These are phyloP conservation scores for Waitea zeae DNA, from an alignment of 1,284 basidiomycete species.

Conservation along the genomic window DNA sequence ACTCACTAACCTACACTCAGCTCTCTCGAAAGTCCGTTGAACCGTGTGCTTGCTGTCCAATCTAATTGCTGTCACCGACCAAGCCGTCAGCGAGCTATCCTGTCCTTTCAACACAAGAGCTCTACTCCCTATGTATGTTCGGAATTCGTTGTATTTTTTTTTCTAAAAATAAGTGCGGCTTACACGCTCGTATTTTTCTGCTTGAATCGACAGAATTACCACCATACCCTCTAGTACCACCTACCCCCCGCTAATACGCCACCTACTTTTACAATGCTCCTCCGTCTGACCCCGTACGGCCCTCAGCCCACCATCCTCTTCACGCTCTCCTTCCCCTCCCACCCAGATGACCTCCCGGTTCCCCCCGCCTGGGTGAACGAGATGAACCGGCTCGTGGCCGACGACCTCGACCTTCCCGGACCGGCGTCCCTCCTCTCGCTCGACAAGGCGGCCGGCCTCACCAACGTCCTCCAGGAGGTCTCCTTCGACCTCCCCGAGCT, in stretches of 20 bases:
- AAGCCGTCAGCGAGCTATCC: no score
- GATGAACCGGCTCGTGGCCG: constrained; percentile 26
- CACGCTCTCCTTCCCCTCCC: constrained; percentile 37
- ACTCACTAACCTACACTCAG: no score
- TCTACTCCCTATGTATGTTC: no score
- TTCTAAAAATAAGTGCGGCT: no score
- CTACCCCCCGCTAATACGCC: not conserved
- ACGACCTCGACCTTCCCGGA: constrained; percentile 38
- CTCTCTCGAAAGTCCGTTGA: no score
- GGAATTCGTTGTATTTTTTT: no score
- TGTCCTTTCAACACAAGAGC: no score
- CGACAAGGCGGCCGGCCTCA: constrained; percentile 42
- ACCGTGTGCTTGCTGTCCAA: no score
- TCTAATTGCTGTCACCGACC: no score
- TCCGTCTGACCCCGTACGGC: constrained; percentile 40
- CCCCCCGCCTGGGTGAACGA: constrained; percentile 41
- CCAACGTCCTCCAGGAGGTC: constrained; percentile 37
- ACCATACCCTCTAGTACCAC: not conserved
- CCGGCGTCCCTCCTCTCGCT: constrained; percentile 32
- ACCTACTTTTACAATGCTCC: constrained; percentile 31
- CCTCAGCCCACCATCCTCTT: constrained; percentile 55
- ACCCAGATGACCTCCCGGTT: constrained; percentile 27
- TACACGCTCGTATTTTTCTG: not conserved
- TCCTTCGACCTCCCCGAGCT: constrained; percentile 33
- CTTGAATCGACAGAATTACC: not conserved